Percentiles rank a stretch among this genome's conserved stretches.
Conservation (phyloP, 768 basidiomycete species). For the Kockovaella imperatae region DNA sequence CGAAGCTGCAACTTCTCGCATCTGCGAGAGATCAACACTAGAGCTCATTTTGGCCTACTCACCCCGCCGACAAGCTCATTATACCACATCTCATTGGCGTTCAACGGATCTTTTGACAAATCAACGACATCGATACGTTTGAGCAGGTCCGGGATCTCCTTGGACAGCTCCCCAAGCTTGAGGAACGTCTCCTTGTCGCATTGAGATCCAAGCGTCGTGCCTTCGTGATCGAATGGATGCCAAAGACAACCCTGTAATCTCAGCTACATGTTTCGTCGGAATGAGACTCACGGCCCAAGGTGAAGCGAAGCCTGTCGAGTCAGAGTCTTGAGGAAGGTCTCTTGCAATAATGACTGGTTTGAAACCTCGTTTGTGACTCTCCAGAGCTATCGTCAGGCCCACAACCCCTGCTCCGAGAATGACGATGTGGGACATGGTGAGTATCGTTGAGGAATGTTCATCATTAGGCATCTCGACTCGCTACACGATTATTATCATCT, state of each 20-base stretch:
- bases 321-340: constrained; percentile 42
- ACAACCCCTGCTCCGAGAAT: constrained; percentile 22
- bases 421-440: neutral
- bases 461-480: too few species aligned
- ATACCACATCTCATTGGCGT: constrained; percentile 24
- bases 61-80: constrained; percentile 25
- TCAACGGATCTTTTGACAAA: constrained; percentile 14
- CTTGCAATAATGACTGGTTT: constrained; percentile 37
- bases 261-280: neutral
- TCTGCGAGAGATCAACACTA: neutral
- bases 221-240: constrained; percentile 31
- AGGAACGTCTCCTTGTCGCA: constrained; percentile 31
- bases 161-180: constrained; percentile 20
- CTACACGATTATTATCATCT: too few species aligned
- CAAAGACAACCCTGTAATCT: constrained; percentile 40
- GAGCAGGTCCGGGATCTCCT: constrained; percentile 30
- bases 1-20: constrained; percentile 1
- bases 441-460: too few species aligned
- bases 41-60: constrained; percentile 4
- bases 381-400: constrained; percentile 41
- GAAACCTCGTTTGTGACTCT: constrained; percentile 29
- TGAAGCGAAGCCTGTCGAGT: constrained; percentile 36
- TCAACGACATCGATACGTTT: constrained; percentile 26
- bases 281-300: constrained; percentile 44
- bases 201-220: constrained; percentile 2